Percentiles rank a stretch among this genome's conserved stretches.
These are phyloP conservation scores for Cystobasidium slooffiae DNA, from an alignment of 1,284 basidiomycete species.

Conservation along the genomic window DNA sequence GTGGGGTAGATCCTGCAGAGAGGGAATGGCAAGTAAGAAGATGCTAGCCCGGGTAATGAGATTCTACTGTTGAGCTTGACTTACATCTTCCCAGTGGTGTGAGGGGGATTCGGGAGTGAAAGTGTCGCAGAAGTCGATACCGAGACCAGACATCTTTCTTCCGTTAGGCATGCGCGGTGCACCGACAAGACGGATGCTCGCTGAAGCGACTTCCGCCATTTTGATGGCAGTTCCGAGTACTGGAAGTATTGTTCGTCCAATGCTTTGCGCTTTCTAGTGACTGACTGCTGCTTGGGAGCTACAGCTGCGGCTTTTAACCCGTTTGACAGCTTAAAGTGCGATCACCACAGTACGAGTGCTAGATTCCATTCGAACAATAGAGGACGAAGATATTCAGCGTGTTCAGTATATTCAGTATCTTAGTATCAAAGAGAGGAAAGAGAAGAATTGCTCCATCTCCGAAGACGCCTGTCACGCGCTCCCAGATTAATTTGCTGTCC, in stretches of 20 bases:
- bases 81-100: slow-evolving; percentile 29
- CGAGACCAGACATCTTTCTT: slow-evolving; percentile 57
- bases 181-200: slow-evolving; percentile 2
- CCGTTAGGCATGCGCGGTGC: neutral
- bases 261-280: neutral
- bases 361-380: too few species aligned
- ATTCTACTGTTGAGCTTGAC: neutral
- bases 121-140: slow-evolving; percentile 35
- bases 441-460: too few species aligned
- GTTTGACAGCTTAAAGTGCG: too few species aligned
- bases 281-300: too few species aligned
- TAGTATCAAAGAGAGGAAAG: too few species aligned
- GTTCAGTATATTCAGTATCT: too few species aligned
- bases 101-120: neutral
- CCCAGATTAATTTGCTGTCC: neutral
- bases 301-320: too few species aligned
- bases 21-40: neutral
- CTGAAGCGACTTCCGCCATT: neutral
- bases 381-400: too few species aligned
- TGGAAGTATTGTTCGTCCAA: neutral
- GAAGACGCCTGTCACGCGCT: neutral
- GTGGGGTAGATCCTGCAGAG: neutral
- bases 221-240: neutral
- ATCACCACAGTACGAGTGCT: too few species aligned
- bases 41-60: neutral